Evolutionary conservation across 176 grass and related monocot species (phyloP).

Genomic region (Oryza glaberrima): DNA sequence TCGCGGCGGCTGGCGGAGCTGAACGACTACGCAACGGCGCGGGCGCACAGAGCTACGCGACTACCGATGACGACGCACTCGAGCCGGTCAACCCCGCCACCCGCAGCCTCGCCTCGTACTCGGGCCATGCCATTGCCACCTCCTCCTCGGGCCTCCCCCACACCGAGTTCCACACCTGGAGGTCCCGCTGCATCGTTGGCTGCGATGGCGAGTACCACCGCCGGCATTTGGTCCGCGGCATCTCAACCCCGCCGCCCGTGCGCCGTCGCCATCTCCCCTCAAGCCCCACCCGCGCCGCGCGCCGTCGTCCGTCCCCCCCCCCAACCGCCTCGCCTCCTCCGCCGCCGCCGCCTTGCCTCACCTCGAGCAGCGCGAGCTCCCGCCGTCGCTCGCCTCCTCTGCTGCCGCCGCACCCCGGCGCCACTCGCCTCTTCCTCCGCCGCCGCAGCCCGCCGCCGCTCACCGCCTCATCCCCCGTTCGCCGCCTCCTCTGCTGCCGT

Average conservation of each 20-base stretch:
- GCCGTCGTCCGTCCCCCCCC: no score
- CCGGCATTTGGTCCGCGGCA: constrained; percentile 65
- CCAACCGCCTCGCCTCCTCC: no score
- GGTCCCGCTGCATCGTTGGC: constrained; percentile 72
- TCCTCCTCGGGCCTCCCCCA: constrained; percentile 49
- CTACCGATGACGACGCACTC: constrained; percentile 44
- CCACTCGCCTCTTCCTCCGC: no score
- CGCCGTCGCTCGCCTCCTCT: no score
- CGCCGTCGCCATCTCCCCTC: no score
- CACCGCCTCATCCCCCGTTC: no score
- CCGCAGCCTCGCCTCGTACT: constrained; percentile 70
- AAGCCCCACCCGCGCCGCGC: no score
- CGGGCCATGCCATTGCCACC: constrained; percentile 64
- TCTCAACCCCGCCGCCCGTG: constrained; percentile 29
- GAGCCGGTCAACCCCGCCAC: constrained; percentile 49
- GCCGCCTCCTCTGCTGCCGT: no score
- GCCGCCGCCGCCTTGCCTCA: no score
- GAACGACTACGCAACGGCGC: constrained; percentile 69
- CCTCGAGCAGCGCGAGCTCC: no score
- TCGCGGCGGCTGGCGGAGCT: constrained; percentile 72
- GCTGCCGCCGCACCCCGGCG: no score
- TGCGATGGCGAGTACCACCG: constrained; percentile 92
- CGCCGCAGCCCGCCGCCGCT: no score
- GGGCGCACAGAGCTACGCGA: background rate
- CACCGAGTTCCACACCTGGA: constrained; percentile 35